phyloP scores from a whole-genome alignment of 139 green algal genomes.

The Diplosphaera chodatii region DNA sequence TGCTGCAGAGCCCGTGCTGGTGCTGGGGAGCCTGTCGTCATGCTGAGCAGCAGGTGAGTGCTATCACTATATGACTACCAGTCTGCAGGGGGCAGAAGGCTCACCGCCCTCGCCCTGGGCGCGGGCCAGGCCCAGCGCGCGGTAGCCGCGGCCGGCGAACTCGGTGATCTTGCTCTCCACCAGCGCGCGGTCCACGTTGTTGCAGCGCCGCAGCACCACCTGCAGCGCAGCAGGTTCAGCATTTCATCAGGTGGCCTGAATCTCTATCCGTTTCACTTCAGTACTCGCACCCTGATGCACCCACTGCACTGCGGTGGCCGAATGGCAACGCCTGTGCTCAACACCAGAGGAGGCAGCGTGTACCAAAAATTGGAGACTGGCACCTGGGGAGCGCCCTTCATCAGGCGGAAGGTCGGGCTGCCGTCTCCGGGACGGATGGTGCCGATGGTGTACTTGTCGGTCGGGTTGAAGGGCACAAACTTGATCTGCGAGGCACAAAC shows the following conservation, averaged over 20 bases:
- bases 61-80: too few relatives aligned
- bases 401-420: constrained; percentile 49
- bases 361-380: too few relatives aligned
- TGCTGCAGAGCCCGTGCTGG: too few relatives aligned
- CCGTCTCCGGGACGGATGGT: constrained; percentile 38
- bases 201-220: constrained; percentile 59
- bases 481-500: constrained; percentile 38
- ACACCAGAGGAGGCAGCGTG: too few relatives aligned
- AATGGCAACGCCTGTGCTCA: too few relatives aligned
- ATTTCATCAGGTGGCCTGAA: too few relatives aligned
- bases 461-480: constrained; percentile 84
- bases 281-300: too few relatives aligned
- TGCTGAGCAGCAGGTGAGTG: too few relatives aligned
- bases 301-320: too few relatives aligned
- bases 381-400: constrained; percentile 75
- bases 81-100: too few relatives aligned
- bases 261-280: too few relatives aligned
- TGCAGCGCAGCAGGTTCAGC: constrained; percentile 23
- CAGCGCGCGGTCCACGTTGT: constrained; percentile 34
- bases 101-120: constrained; percentile 33
- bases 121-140: constrained; percentile 63
- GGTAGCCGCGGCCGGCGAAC: constrained; percentile 69
- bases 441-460: constrained; percentile 74
- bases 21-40: too few relatives aligned
- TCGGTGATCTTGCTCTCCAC: constrained; percentile 71